Conservation (phyloP, 805 yeast species). For the Kockiozyma suomiensis region DNA sequence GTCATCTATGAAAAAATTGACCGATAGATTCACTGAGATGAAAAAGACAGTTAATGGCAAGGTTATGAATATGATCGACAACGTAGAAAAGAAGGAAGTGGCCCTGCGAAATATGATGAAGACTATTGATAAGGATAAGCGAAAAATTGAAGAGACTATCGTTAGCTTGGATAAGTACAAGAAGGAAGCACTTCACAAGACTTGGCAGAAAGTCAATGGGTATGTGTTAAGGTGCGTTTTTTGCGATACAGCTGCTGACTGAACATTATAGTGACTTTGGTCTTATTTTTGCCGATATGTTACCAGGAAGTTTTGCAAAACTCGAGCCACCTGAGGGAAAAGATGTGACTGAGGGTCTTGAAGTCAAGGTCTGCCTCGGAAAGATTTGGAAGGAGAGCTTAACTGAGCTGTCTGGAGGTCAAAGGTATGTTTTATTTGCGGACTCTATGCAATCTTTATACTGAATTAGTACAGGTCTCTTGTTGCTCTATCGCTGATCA, state of each 20-base stretch:
- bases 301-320: constrained; percentile 89
- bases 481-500: constrained; percentile 86
- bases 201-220: constrained; percentile 81
- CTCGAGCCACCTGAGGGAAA: constrained; percentile 77
- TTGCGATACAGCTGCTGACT: neutral
- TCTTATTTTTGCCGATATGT: constrained; percentile 77
- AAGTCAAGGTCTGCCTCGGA: constrained; percentile 86
- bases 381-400: constrained; percentile 94
- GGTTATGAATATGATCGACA: constrained; percentile 89
- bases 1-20: constrained; percentile 57
- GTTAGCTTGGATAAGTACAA: constrained; percentile 82
- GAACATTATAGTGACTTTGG: constrained; percentile 67
- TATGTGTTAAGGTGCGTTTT: constrained; percentile 16
- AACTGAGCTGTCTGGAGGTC: constrained; percentile 96
- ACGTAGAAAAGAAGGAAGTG: constrained; percentile 82
- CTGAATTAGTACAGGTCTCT: constrained; percentile 52
- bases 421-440: constrained; percentile 49
- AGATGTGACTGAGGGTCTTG: constrained; percentile 87
- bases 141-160: constrained; percentile 86
- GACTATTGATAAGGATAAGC: constrained; percentile 85
- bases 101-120: constrained; percentile 76
- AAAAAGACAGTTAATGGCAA: constrained; percentile 80
- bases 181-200: constrained; percentile 74
- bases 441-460: neutral
- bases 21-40: constrained; percentile 66